Evolutionary conservation across 257 asterid species (phyloP), one percentile per base, ranked within the genome.

Genomic region (Cinchona pubescens): DNA sequence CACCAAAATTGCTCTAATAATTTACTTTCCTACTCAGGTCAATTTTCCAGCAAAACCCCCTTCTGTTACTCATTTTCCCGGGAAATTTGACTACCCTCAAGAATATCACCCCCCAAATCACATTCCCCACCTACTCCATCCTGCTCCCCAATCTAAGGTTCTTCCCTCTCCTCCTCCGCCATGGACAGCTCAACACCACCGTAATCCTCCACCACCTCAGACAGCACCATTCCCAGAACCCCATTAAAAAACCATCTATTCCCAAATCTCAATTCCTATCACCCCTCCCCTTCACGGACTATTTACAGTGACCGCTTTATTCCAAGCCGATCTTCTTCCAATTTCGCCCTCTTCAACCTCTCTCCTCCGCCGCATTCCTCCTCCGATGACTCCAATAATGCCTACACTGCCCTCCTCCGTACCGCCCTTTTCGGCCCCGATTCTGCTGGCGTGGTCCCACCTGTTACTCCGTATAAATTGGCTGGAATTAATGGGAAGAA

Each of bases 291-390:
- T 1, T 89, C 96, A 19, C 83, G 96, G 37, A 88, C 96, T 35
- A 91, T 93, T 78, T 90, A 87, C 87, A 79, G 96, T 73, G 98
- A 93, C 79, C 96, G 98, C 2, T 93, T 91, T 77, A 93, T 93
- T 65, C 98, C 97, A 12, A 83, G 96, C 74, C 87, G 98, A 46
- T 83, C 96, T 10, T 89, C 96, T 3, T 93, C 97, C 73, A 90
- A 93, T 81, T 93, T 91, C n/a, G 90, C 91, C 66, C 97, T 93
- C 11, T 89, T 93, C 79, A 81, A 89, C 79, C 89, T 92, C 59
- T 59, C 82, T 13, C 69, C 82, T 7, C 80, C 82, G 25, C 86
- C 93, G 9, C 84, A 82, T 69, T 83, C 91, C 23, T 73, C 82
- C 45, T 73, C 89, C 7, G 96, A 90, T n/a, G 92, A 90, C 66